Conservation (phyloP, 257 asterid species). For the Capsicum chinense region DNA sequence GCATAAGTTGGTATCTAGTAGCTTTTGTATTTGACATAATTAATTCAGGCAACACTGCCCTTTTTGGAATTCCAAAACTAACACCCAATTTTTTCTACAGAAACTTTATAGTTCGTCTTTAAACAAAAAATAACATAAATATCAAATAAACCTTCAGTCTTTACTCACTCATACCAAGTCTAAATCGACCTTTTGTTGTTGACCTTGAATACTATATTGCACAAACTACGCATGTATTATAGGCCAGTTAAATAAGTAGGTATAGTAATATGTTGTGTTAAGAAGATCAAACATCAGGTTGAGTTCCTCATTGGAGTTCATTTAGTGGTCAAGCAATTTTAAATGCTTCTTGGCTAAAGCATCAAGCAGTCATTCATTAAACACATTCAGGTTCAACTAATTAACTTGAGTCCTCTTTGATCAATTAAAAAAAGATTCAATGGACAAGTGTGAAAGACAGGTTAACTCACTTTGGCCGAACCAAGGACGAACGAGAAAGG, state of each 20-base stretch:
- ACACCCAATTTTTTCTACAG: not conserved
- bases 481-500: conserved; percentile 84
- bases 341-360: not conserved
- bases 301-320: not conserved
- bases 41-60: not conserved
- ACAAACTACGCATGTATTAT: not conserved
- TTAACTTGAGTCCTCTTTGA: not conserved
- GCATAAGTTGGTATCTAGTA: not conserved
- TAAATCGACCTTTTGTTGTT: not conserved
- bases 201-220: not conserved
- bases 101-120: not conserved
- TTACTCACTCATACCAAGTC: not conserved
- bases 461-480: conserved; percentile 64
- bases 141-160: not conserved
- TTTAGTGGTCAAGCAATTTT: not conserved
- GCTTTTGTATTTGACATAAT: not conserved
- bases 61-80: not conserved
- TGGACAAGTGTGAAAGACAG: conserved; percentile 15
- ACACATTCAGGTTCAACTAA: conserved; percentile 3
- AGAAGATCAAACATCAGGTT: not conserved
- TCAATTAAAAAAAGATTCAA: not conserved
- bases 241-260: not conserved
- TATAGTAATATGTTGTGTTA: not conserved
- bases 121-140: not conserved
- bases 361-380: not conserved